Conservation (phyloP, 257 asterid genomes). For the Thymus quinquecostatus region DNA sequence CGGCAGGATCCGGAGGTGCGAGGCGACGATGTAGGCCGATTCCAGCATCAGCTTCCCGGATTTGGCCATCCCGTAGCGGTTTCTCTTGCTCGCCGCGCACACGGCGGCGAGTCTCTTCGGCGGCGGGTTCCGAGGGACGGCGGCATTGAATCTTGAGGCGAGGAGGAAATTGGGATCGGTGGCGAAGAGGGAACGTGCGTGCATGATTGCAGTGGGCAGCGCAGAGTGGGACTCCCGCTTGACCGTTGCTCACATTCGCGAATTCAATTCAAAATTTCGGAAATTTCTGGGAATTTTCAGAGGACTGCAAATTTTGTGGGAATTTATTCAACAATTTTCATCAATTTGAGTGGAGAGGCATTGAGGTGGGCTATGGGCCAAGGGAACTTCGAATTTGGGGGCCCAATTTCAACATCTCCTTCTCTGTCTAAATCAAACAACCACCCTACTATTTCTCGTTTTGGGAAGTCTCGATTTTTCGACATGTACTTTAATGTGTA, state of each 20-base stretch:
- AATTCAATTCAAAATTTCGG: not conserved
- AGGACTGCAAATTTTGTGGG: not conserved
- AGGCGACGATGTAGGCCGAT: slow-evolving; percentile 70
- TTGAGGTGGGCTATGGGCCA: slow-evolving; percentile 26
- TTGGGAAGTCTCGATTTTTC: too few species aligned
- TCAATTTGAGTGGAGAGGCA: slow-evolving; percentile 7
- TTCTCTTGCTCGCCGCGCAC: slow-evolving; percentile 55
- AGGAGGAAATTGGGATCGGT: slow-evolving; percentile 28
- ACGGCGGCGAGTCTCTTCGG: slow-evolving; percentile 31
- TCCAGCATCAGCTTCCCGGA: slow-evolving; percentile 52
- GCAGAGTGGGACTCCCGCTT: slow-evolving; percentile 8
- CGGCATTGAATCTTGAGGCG: slow-evolving; percentile 1
- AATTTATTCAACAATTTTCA: too few species aligned
- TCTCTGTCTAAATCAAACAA: too few species aligned
- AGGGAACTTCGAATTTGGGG: not conserved
- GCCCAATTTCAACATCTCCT: not conserved
- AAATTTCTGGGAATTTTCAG: not conserved
- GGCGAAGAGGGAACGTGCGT: slow-evolving; percentile 17
- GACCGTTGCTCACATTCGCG: slow-evolving; percentile 39
- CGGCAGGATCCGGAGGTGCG: slow-evolving; percentile 62
- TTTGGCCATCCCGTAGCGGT: slow-evolving; percentile 40
- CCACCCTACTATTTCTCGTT: too few species aligned
- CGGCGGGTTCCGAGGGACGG: not conserved
- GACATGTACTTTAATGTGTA: too few species aligned
- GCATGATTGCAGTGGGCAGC: slow-evolving; percentile 28